Conservation (phyloP, 345 rosid species). For the Pistacia integerrima region DNA sequence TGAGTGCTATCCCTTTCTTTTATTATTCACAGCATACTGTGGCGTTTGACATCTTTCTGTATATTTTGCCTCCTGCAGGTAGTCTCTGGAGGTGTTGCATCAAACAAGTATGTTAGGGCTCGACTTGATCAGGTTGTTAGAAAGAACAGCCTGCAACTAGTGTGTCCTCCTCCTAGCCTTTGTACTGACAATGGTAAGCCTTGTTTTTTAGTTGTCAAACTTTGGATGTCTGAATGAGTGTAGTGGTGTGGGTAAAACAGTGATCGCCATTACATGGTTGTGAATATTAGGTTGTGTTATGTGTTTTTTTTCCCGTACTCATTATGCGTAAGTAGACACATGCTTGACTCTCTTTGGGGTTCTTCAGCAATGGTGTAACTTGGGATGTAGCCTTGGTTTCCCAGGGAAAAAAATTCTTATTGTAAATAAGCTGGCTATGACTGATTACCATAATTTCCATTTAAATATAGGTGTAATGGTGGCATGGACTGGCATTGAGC, state of each 20-base stretch:
- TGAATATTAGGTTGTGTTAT: background rate
- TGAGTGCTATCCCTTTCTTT: constrained; percentile 11
- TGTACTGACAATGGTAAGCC: constrained; percentile 91
- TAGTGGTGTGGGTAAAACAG: background rate
- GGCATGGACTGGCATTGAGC: constrained; percentile 99
- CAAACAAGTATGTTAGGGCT: constrained; percentile 75
- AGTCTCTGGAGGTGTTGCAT: constrained; percentile 97
- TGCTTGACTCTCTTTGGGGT: background rate
- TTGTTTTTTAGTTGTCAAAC: background rate
- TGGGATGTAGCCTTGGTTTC: background rate
- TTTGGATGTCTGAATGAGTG: background rate
- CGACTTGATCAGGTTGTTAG: constrained; percentile 62
- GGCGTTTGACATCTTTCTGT: constrained; percentile 15
- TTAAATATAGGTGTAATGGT: constrained; percentile 83
- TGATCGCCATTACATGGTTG: background rate
- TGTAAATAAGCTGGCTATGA: background rate
- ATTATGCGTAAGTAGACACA: background rate
- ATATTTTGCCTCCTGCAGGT: constrained; percentile 53
- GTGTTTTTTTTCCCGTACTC: background rate
- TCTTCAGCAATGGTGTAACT: background rate
- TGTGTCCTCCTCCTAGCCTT: constrained; percentile 86
- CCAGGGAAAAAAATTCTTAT: background rate
- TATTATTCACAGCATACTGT: constrained; percentile 8
- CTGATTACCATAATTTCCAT: constrained; percentile 15
- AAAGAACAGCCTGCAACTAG: constrained; percentile 70